Percentiles rank a stretch among this genome's conserved stretches.
These are phyloP conservation scores for Cytospora schulzeri DNA, from an alignment of 2,329 filamentous ascomycete species.

Conservation along the genomic window DNA sequence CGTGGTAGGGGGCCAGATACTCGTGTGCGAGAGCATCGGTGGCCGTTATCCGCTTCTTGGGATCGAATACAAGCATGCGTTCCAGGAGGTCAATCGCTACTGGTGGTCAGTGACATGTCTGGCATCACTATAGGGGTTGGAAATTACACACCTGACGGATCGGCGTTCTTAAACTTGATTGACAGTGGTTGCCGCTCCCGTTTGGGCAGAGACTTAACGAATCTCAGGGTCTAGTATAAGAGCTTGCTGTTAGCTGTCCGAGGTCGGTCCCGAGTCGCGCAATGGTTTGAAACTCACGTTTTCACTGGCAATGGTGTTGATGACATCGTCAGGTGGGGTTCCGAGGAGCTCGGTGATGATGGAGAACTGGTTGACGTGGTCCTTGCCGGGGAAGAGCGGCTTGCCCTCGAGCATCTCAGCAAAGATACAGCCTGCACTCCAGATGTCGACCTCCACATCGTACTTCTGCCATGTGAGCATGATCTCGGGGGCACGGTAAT, in stretches of 20 bases:
- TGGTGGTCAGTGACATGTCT: conserved; percentile 23
- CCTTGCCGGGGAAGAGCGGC: conserved; percentile 96
- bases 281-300: conserved; percentile 63
- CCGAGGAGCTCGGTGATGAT: conserved; percentile 98
- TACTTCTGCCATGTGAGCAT: conserved; percentile 99
- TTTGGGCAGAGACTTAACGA: conserved; percentile 96
- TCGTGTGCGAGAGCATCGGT: conserved; percentile 84
- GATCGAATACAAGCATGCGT: conserved; percentile 97
- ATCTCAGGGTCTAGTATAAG: conserved; percentile 77
- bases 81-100: conserved; percentile 90
- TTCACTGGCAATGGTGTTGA: conserved; percentile 97
- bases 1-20: conserved; percentile 95
- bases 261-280: neutral
- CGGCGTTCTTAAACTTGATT: conserved; percentile 94
- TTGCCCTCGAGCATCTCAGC: conserved; percentile 99
- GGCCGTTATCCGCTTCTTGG: conserved; percentile 91
- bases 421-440: conserved; percentile 98
- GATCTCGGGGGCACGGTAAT: conserved; percentile 98
- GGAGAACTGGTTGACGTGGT: conserved; percentile 99
- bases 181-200: conserved; percentile 84
- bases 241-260: conserved; percentile 27
- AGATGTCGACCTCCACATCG: conserved; percentile 98
- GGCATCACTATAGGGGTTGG: neutral
- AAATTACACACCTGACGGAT: conserved; percentile 68
- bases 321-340: conserved; percentile 96